A percentile compares a stretch with the other conserved stretches of the same genome.
Conservation (phyloP, 2,329 filamentous ascomycete species). For the Aurifilum marmelostoma region DNA sequence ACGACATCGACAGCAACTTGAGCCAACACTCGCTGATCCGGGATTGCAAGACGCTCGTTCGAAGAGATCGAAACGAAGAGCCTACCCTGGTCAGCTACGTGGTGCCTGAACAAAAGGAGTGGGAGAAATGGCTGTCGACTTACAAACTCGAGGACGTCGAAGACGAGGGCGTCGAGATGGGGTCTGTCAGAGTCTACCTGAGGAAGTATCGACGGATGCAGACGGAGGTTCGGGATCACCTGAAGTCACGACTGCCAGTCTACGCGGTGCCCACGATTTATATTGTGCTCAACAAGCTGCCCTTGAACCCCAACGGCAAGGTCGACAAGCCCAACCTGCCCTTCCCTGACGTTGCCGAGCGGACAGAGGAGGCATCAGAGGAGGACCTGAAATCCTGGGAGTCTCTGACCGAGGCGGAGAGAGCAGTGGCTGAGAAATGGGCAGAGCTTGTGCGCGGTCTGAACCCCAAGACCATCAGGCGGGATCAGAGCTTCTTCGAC, state of each 20-base stretch:
- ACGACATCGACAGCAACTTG: conserved; percentile 87
- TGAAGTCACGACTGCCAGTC: conserved; percentile 71
- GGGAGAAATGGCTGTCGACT: conserved; percentile 68
- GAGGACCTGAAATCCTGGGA: conserved; percentile 48
- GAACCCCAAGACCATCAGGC: conserved; percentile 65
- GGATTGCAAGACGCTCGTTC: conserved; percentile 84
- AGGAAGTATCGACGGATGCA: conserved; percentile 53
- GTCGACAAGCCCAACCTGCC: conserved; percentile 69
- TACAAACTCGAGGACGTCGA: conserved; percentile 57
- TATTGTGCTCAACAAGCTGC: conserved; percentile 72
- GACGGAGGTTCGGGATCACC: conserved; percentile 60
- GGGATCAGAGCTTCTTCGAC: conserved; percentile 72
- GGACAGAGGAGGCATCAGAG: conserved; percentile 51
- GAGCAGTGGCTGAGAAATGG: conserved; percentile 73
- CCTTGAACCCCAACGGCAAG: conserved; percentile 85
- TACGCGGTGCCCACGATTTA: conserved; percentile 78
- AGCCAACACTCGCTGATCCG: conserved; percentile 74
- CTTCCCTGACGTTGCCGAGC: conserved; percentile 75
- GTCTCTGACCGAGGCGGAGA: conserved; percentile 58
- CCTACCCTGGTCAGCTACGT: conserved; percentile 86
- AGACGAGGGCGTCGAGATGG: conserved; percentile 55
- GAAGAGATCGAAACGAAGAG: conserved; percentile 84
- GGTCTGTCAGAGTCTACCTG: conserved; percentile 45
- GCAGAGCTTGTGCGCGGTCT: conserved; percentile 68
- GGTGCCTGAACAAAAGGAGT: conserved; percentile 78